Evolutionary conservation across 139 green algal species (phyloP).

Genomic region (Chlorella vulgaris): DNA sequence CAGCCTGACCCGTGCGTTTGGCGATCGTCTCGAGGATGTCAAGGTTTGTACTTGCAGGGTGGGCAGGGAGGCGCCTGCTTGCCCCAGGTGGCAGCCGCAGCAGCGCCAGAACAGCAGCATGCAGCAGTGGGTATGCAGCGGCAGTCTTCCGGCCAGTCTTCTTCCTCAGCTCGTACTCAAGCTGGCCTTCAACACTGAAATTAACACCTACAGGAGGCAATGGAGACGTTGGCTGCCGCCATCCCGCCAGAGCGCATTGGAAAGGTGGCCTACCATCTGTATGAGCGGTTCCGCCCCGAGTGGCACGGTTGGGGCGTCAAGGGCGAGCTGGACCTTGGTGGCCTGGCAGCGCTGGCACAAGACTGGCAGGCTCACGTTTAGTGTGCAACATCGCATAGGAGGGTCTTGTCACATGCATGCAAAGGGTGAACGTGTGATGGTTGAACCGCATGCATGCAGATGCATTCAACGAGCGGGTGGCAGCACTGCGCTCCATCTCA

Average conservation of each 20-base stretch:
- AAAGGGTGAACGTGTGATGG: too few species aligned
- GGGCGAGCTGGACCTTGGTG: constrained; percentile 28
- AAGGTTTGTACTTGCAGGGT: background rate
- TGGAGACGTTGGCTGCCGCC: constrained; percentile 35
- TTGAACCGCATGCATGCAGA: too few species aligned
- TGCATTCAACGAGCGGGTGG: too few species aligned
- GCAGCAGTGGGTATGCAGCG: background rate
- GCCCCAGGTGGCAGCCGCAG: too few species aligned
- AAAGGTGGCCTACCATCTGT: constrained; percentile 42
- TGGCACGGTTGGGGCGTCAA: constrained; percentile 47
- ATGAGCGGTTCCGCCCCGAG: constrained; percentile 45
- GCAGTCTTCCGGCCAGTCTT: background rate
- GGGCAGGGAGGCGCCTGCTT: too few species aligned
- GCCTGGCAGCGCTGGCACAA: constrained; percentile 27
- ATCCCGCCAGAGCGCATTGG: constrained; percentile 35
- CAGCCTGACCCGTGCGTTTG: constrained; percentile 49
- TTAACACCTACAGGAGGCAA: constrained; percentile 18
- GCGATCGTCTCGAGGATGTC: constrained; percentile 12
- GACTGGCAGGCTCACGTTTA: background rate
- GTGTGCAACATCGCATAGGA: background rate
- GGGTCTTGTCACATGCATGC: too few species aligned
- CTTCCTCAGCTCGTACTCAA: background rate
- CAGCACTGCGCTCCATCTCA: too few species aligned
- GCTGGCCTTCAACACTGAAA: background rate
- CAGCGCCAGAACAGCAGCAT: background rate